These are phyloP conservation scores for Sedum album DNA, from an alignment of 164 flowering plant genomes.

Conservation along the genomic window DNA sequence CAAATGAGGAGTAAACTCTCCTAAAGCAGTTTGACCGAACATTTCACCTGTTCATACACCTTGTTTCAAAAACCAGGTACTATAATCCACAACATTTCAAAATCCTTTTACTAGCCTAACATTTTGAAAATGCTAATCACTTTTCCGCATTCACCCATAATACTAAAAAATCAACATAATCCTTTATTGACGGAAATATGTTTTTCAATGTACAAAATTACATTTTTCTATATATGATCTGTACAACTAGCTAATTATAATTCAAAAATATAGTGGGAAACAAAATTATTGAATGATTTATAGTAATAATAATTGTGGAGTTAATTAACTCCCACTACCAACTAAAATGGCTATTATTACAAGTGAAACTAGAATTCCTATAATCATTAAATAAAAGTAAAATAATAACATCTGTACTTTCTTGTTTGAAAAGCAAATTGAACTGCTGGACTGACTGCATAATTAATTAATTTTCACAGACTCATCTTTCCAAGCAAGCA, in stretches of 20 bases:
- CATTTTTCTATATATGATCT: too few relatives aligned
- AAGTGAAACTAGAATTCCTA: neutral
- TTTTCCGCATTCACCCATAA: too few relatives aligned
- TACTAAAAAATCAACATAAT: too few relatives aligned
- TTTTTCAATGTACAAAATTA: too few relatives aligned
- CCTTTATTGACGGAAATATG: too few relatives aligned
- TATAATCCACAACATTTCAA: neutral
- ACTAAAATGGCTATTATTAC: neutral
- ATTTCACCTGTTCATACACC: slow-evolving; percentile 47
- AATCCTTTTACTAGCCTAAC: too few relatives aligned
- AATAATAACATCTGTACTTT: neutral
- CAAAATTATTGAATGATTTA: too few relatives aligned
- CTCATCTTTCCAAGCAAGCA: neutral
- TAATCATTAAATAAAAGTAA: neutral
- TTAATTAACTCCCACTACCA: slow-evolving; percentile 1
- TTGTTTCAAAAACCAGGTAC: neutral
- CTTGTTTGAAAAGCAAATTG: neutral
- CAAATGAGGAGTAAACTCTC: slow-evolving; percentile 73
- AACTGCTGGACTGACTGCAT: neutral
- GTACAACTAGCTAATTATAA: too few relatives aligned
- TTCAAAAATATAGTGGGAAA: too few relatives aligned
- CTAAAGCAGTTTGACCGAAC: slow-evolving; percentile 57
- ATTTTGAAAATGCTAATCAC: too few relatives aligned
- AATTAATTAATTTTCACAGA: neutral
- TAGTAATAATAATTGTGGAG: too few relatives aligned